Evolutionary conservation across 2,329 filamentous ascomycete species (phyloP), one percentile per base, ranked within the genome.

Genomic region (Cladosporium colombiae): DNA sequence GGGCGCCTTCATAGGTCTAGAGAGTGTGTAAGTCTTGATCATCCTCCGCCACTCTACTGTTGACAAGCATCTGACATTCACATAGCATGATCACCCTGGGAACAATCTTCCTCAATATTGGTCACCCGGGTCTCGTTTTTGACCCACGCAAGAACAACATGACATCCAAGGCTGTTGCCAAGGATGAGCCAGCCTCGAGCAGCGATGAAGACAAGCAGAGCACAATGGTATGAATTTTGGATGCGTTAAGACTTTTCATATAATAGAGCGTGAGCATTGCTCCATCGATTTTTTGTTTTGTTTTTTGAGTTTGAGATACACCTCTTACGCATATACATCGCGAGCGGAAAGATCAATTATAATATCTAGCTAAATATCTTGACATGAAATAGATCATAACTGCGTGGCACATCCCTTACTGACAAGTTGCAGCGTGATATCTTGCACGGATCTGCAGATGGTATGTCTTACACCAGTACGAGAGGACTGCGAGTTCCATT

Each of bases 21-120:
- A 76, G 72, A 78, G 78, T 16, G 66, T 73, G 63, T 65, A 44
- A 60, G 62, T 65, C 23, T 2, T 14, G 31, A 33, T 18, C 31
- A 37, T 16, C 23, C 10, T n/a, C 18, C n/a, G 1, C 3, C 37
- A 2, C n/a, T 46, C n/a, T 46, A 23, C 11, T 1, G 13, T 37
- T n/a, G 35, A 40, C 2, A n/a, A 23, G 13, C 33, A 18, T 25
- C 62, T 65, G 44, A 65, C 46, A 33, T 6, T 6, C 6, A 18
- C 55, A 23, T 23, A 65, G 62, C 6, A 65, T 65, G 62, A 60
- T 65, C 53, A 52, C 50, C 10, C 40, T 65, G 8, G 62, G 40
- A 29, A 29, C 49, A 13, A 50, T 59, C 11, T 50, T 56, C 23
- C 40, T 65, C 5, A 65, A 65, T 27, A 58, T 65, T 16, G 62